A percentile compares a stretch with the other conserved stretches of the same genome.
These are phyloP conservation scores for Gynostemma pentaphyllum DNA, from an alignment of 306 rosid genomes.

Conservation along the genomic window DNA sequence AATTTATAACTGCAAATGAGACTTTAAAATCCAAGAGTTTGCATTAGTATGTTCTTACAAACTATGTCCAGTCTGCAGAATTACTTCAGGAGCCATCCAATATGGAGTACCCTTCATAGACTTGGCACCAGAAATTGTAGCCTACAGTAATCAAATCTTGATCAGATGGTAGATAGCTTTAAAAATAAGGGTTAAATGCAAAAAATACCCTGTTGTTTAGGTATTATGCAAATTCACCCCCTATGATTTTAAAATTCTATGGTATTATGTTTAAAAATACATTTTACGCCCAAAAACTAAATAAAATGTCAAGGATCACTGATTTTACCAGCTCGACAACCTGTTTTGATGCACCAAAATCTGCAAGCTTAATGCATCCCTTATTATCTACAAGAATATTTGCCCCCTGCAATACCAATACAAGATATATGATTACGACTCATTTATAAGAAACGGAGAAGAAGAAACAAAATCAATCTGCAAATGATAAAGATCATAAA, in stretches of 20 bases:
- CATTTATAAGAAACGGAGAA: background rate
- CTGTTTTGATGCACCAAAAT: conserved; percentile 98
- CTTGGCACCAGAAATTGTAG: conserved; percentile 96
- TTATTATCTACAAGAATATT: conserved; percentile 98
- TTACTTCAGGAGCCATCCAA: conserved; percentile 99
- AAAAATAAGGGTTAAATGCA: no score
- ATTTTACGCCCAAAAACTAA: no score
- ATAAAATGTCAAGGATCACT: background rate
- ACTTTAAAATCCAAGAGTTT: background rate
- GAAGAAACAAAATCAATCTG: background rate
- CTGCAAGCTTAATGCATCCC: conserved; percentile 98
- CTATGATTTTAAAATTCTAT: no score
- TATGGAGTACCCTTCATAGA: conserved; percentile 99
- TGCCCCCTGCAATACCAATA: conserved; percentile 71
- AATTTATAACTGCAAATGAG: background rate
- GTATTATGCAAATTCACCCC: no score
- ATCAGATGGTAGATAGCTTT: conserved; percentile 7
- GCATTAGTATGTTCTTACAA: conserved; percentile 57
- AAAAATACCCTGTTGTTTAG: no score
- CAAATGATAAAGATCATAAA: conserved; percentile 7
- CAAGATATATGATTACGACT: conserved; percentile 12
- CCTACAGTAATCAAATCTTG: conserved; percentile 37
- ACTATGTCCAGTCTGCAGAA: conserved; percentile 97
- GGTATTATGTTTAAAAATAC: no score
- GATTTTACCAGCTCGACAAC: conserved; percentile 87